phyloP scores from a whole-genome alignment of 257 asterid species.

The Sherardia arvensis region DNA sequence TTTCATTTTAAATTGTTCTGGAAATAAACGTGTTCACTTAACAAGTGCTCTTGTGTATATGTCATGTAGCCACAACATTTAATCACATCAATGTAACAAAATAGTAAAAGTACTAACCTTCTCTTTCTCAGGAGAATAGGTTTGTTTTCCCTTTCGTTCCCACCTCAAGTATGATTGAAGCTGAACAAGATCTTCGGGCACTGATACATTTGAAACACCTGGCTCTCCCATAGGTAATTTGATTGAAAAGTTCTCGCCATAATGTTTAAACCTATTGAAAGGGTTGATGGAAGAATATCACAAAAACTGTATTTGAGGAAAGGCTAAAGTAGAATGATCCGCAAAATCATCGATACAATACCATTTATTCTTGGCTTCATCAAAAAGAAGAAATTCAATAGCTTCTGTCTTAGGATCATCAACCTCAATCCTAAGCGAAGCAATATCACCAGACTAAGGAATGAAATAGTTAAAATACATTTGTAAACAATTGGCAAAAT shows the following conservation, averaged over 20 bases:
- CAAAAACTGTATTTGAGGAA: background rate
- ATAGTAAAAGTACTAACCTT: slow-evolving; percentile 35
- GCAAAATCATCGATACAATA: slow-evolving; percentile 14
- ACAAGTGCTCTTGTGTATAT: background rate
- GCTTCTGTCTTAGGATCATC: slow-evolving; percentile 80
- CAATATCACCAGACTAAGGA: slow-evolving; percentile 61
- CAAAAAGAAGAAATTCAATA: slow-evolving; percentile 80
- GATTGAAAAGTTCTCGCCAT: slow-evolving; percentile 67
- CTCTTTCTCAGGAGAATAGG: slow-evolving; percentile 70
- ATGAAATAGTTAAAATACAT: slow-evolving; percentile 1
- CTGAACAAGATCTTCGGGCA: slow-evolving; percentile 98
- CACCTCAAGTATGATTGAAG: slow-evolving; percentile 89
- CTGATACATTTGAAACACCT: slow-evolving; percentile 37
- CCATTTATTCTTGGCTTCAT: slow-evolving; percentile 84
- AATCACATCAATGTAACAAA: no score
- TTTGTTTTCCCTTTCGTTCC: slow-evolving; percentile 92
- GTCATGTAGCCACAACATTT: background rate
- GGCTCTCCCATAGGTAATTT: slow-evolving; percentile 39
- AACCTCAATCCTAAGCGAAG: slow-evolving; percentile 67
- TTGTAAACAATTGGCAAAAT: background rate
- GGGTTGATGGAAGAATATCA: background rate
- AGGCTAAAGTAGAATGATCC: background rate
- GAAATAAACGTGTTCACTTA: background rate
- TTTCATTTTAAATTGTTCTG: background rate
- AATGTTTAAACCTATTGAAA: slow-evolving; percentile 68